phyloP scores from a whole-genome alignment of 208 protist genomes.

The Paratrypanosoma confusum region DNA sequence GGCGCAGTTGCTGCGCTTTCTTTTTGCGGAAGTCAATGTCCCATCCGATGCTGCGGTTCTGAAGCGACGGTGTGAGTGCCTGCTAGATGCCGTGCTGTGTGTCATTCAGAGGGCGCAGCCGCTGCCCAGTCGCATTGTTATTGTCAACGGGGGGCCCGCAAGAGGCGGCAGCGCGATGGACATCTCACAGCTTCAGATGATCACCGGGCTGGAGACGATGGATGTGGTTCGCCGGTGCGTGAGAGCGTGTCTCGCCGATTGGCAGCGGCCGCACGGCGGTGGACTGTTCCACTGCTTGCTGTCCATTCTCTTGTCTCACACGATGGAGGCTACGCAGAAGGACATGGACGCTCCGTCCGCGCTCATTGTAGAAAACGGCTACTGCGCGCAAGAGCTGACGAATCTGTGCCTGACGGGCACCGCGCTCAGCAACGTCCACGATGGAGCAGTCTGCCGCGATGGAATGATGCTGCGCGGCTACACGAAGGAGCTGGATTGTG shows the following conservation, averaged over 20 bases:
- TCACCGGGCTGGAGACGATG: too few relatives aligned
- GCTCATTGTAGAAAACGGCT: constrained; percentile 16
- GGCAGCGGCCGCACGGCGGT: too few relatives aligned
- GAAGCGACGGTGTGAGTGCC: constrained; percentile 39
- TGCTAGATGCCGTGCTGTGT: constrained; percentile 33
- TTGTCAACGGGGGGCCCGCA: constrained; percentile 58
- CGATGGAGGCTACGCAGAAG: background rate
- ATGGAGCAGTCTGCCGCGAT: constrained; percentile 12
- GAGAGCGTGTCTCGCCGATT: too few relatives aligned
- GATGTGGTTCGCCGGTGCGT: too few relatives aligned
- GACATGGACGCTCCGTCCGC: constrained; percentile 1
- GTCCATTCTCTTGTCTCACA: too few relatives aligned
- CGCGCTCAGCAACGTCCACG: constrained; percentile 16
- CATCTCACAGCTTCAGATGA: background rate
- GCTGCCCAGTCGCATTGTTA: constrained; percentile 28
- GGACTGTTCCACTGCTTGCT: too few relatives aligned
- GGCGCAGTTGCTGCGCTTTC: constrained; percentile 39
- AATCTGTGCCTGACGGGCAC: constrained; percentile 37
- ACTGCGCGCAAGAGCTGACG: constrained; percentile 33
- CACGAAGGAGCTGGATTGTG: constrained; percentile 11
- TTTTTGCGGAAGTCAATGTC: constrained; percentile 57
- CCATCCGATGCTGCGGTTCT: constrained; percentile 19
- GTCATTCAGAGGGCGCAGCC: constrained; percentile 51
- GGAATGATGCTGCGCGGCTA: constrained; percentile 20
- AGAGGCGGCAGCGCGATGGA: too few relatives aligned